Conservation (phyloP, 768 basidiomycete genomes). For the Phallus indusiatus region DNA sequence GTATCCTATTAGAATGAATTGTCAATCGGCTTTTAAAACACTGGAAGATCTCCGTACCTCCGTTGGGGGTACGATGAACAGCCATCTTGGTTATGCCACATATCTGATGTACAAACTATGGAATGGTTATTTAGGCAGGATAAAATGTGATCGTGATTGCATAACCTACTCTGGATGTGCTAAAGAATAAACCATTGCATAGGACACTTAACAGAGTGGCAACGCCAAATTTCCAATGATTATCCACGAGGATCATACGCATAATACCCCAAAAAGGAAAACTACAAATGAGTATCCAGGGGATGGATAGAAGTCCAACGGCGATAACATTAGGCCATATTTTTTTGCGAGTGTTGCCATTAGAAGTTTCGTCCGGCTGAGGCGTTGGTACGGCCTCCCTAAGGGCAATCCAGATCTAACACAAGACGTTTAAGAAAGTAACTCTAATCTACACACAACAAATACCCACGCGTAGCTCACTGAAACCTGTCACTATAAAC, state of each 20-base stretch:
- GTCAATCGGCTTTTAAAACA: too few relatives aligned
- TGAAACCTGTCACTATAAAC: neutral
- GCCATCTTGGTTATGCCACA: neutral
- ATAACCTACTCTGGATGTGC: neutral
- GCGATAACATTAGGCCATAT: neutral
- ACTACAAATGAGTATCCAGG: neutral
- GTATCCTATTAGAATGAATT: too few relatives aligned
- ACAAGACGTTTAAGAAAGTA: neutral
- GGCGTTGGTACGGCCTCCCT: neutral
- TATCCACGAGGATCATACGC: neutral
- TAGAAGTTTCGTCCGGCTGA: neutral
- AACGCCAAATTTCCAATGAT: neutral
- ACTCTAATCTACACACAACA: neutral
- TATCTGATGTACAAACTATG: neutral
- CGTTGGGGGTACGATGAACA: neutral
- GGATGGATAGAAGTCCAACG: neutral
- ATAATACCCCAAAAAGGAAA: too few relatives aligned
- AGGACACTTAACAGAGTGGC: neutral
- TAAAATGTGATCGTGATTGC: neutral
- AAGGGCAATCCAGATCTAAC: neutral
- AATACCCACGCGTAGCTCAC: neutral
- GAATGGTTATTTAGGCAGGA: neutral
- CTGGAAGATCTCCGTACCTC: neutral
- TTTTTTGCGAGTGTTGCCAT: neutral
- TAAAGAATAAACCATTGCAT: neutral